Conservation (phyloP, 2,329 filamentous ascomycete genomes). For the Arthroderma uncinatum region DNA sequence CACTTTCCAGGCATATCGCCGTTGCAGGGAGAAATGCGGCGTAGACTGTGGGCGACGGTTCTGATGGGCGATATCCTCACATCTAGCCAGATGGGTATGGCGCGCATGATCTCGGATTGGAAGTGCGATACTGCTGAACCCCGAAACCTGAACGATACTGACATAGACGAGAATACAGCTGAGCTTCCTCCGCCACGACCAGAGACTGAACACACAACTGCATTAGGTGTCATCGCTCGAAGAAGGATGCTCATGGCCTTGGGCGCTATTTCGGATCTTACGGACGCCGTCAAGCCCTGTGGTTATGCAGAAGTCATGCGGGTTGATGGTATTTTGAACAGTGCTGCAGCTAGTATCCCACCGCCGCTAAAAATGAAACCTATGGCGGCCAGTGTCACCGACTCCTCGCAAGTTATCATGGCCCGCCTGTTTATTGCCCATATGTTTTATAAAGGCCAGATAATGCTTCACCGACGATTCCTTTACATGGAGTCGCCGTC, state of each 20-base stretch:
- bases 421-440: constrained; percentile 17
- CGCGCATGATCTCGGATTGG: constrained; percentile 49
- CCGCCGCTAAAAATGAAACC: constrained; percentile 18
- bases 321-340: background rate
- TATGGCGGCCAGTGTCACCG: constrained; percentile 18
- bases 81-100: constrained; percentile 54
- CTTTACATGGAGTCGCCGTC: constrained; percentile 9
- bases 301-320: constrained; percentile 28
- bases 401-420: constrained; percentile 18
- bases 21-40: constrained; percentile 46
- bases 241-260: constrained; percentile 27
- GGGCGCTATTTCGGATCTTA: constrained; percentile 30
- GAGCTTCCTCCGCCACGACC: constrained; percentile 46
- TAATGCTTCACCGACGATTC: constrained; percentile 18
- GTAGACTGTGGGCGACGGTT: constrained; percentile 32
- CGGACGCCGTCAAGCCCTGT: constrained; percentile 24
- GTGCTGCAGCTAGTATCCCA: constrained; percentile 8
- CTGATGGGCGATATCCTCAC: constrained; percentile 50
- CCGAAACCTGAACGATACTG: constrained; percentile 49
- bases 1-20: constrained; percentile 44
- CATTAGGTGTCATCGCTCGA: constrained; percentile 30
- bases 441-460: constrained; percentile 19
- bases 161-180: constrained; percentile 43
- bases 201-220: constrained; percentile 41
- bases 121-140: constrained; percentile 51